These are phyloP conservation scores for Cucurbita argyrosperma DNA, from an alignment of 306 rosid species.

Conservation along the genomic window DNA sequence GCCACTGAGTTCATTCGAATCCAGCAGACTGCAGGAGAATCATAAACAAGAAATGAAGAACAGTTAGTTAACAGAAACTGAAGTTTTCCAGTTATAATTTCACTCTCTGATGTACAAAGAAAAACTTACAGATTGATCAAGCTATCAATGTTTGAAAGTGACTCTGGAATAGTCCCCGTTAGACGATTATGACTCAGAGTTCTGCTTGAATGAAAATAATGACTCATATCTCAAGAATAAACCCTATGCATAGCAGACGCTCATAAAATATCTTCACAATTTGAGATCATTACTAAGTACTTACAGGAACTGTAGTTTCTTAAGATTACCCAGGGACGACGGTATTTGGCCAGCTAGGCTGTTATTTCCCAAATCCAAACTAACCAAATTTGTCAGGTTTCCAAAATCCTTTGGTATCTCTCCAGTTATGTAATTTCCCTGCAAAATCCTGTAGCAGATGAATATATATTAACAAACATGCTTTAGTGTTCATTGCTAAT, in stretches of 20 bases:
- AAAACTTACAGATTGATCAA: slow-evolving; percentile 57
- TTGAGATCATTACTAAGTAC: slow-evolving; percentile 17
- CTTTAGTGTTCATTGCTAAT: not conserved
- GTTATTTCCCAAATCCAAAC: slow-evolving; percentile 71
- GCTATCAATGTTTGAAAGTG: slow-evolving; percentile 46
- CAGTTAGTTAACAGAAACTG: not conserved
- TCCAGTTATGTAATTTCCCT: slow-evolving; percentile 74
- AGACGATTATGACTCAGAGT: slow-evolving; percentile 68
- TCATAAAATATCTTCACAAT: slow-evolving; percentile 1
- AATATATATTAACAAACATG: slow-evolving; percentile 1
- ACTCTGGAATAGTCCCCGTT: slow-evolving; percentile 65
- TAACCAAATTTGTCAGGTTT: slow-evolving; percentile 46
- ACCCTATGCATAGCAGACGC: slow-evolving; percentile 5
- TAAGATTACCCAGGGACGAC: slow-evolving; percentile 62
- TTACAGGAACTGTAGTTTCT: slow-evolving; percentile 74
- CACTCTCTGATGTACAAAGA: slow-evolving; percentile 6
- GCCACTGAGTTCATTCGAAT: slow-evolving; percentile 58
- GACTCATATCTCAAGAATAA: slow-evolving; percentile 10
- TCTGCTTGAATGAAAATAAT: slow-evolving; percentile 37
- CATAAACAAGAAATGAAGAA: slow-evolving; percentile 23
- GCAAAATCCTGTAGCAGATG: slow-evolving; percentile 51
- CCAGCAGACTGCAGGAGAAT: slow-evolving; percentile 60
- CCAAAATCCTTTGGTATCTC: slow-evolving; percentile 69
- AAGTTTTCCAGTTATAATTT: not conserved
- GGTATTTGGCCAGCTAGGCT: slow-evolving; percentile 75